Evolutionary conservation across 805 yeast species (phyloP), one percentile per base, ranked within the genome.

Genomic region (Grigorovia humatica): DNA sequence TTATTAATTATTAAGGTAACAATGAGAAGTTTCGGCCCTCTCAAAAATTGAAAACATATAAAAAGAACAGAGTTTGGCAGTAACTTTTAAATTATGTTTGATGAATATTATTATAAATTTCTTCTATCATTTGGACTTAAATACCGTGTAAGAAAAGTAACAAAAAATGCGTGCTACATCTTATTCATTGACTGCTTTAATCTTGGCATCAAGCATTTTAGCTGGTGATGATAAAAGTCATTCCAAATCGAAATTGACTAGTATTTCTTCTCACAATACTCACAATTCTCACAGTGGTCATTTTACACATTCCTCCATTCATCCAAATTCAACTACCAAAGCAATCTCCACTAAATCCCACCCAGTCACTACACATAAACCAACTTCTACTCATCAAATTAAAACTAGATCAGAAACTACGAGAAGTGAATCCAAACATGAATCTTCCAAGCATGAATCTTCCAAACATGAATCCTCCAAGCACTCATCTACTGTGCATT

Each of bases 161-260:
- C 15, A 32, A 32, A 8, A 32, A 9, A 49, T 49, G 51, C 51
- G 44, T 35, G 13, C 32, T 20, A 27, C 41, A 35, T 20, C 42
- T 20, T 35, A 44, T 9, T 32, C 47, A 17, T 44, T 49, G 27
- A 29, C 48, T 23, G 43, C 41, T 38, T 18, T 49, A n/a, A 44
- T 44, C 12, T 27, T 44, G 19, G 29, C 51, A 9, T 44, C 51
- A 11, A 29, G 23, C 30, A 48, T 41, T 13, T 27, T 49, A 11
- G 51, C 51, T 12, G 44, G 44, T 18, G 51, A 49, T 23, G 47
- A 48, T 15, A 38, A 49, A 11, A 19, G 43, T 18, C n/a, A 48
- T 29, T 9, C 41, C 12, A 42, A 42, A 20, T 6, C 23, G 15
- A 43, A 43, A 11, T 7, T 15, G 11, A 27, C 12, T 44, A 6